Evolutionary conservation across 2,329 filamentous ascomycete genomes (phyloP), one percentile per base, ranked within the genome.

Genomic region (Xylaria sp.): DNA sequence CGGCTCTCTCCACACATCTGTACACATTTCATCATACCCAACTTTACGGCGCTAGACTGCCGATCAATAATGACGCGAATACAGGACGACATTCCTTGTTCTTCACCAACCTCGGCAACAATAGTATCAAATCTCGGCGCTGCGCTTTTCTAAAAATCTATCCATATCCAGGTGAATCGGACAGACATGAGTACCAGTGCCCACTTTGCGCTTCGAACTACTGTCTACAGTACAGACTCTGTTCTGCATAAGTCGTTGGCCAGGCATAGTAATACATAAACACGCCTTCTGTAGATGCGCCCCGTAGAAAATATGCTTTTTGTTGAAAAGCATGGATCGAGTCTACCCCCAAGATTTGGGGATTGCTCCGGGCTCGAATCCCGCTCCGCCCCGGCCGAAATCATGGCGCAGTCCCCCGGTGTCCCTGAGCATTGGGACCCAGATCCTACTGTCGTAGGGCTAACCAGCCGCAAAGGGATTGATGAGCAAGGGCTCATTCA

Each of bases 1-100:
- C 72, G 71, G 72, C 72, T 73, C 69, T 65, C 68, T 71, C 72
- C 72, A 71, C 67, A 65, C 46, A 62, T 69, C 65, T 68, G 65
- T 65, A 65, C 59, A 61, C 66, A 69, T 71, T 70, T 71, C 71
- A 71, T 71, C 69, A 72, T 72, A 40, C 42, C 53, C 61, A 40
- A 45, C 58, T 62, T 33, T 28, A 54, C 49, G n/a, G 46, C 57
- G 35, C 66, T 63, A 56, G 60, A 19, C 54, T 60, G 67, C 61
- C 67, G 64, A 69, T 68, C 60, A 58, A 57, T 25, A 15, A 46
- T 52, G 23, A 35, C 25, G 31, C 31, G 42, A 28, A 47, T 17
- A 57, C 19, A 46, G 58, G 50, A 57, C 57, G 21, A n/a, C 43
- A 59, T 46, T 19, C 56, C 23, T 15, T 35, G 46, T 25, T 21